Percentiles rank a stretch among this genome's conserved stretches.
Evolutionary conservation across 2,329 filamentous ascomycete species (phyloP).

Genomic region (Gnomoniopsis smithogilvyi): DNA sequence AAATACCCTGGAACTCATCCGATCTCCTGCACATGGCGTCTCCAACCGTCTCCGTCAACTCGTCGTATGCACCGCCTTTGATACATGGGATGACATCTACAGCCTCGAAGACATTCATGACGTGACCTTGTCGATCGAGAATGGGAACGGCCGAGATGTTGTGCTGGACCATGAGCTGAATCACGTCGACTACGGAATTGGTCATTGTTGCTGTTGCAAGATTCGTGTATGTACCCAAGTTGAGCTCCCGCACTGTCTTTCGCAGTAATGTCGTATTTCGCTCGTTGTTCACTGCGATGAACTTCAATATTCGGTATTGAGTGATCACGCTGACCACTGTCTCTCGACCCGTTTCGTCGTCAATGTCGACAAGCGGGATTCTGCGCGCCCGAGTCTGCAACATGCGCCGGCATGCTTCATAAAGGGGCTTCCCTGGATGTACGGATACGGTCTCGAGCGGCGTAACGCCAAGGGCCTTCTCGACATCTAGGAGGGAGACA

Average conservation of each 20-base stretch:
- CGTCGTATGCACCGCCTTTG: slow-evolving; percentile 89
- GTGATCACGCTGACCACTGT: slow-evolving; percentile 97
- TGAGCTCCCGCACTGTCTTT: slow-evolving; percentile 81
- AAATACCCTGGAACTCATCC: slow-evolving; percentile 93
- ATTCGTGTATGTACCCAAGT: slow-evolving; percentile 78
- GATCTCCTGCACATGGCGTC: slow-evolving; percentile 84
- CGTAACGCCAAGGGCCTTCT: slow-evolving; percentile 85
- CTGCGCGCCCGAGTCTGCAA: slow-evolving; percentile 87
- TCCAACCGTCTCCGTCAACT: slow-evolving; percentile 79
- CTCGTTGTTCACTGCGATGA: slow-evolving; percentile 89
- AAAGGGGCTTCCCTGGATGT: slow-evolving; percentile 83
- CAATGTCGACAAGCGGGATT: slow-evolving; percentile 89
- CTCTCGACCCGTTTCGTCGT: slow-evolving; percentile 88
- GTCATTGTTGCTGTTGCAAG: slow-evolving; percentile 84
- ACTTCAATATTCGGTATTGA: slow-evolving; percentile 97
- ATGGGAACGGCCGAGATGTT: slow-evolving; percentile 96
- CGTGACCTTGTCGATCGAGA: slow-evolving; percentile 69
- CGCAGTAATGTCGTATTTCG: slow-evolving; percentile 84
- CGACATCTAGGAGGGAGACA: slow-evolving; percentile 66
- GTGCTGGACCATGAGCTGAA: slow-evolving; percentile 86
- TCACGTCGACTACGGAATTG: slow-evolving; percentile 88
- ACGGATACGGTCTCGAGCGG: slow-evolving; percentile 96
- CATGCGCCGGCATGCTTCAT: slow-evolving; percentile 94
- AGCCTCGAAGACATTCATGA: slow-evolving; percentile 96
- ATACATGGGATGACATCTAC: slow-evolving; percentile 97